These are phyloP conservation scores for Calendula officinalis DNA, from an alignment of 129 eudicot genomes.

Conservation along the genomic window DNA sequence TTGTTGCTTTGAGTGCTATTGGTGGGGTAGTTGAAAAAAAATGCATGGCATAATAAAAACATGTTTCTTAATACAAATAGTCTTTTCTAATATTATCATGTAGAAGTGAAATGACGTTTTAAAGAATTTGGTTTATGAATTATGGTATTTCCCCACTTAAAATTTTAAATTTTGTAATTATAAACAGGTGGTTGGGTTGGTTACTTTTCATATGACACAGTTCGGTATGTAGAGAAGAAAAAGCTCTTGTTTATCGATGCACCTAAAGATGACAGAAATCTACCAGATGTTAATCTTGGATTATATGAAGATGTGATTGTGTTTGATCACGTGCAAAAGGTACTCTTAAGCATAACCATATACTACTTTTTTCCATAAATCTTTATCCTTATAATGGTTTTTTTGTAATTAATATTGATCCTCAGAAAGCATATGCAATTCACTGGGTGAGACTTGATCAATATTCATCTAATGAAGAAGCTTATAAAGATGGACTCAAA, in stretches of 20 bases:
- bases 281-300: slow-evolving; percentile 85
- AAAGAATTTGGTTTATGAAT: not conserved
- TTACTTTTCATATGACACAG: slow-evolving; percentile 89
- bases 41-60: slow-evolving; percentile 10
- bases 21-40: slow-evolving; percentile 26
- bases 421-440: slow-evolving; percentile 74
- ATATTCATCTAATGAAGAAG: slow-evolving; percentile 61
- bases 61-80: slow-evolving; percentile 11
- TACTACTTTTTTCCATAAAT: not conserved
- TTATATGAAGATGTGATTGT: slow-evolving; percentile 84
- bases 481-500: slow-evolving; percentile 64
- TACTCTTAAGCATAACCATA: slow-evolving; percentile 29
- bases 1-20: not conserved
- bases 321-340: slow-evolving; percentile 96
- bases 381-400: not conserved
- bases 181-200: slow-evolving; percentile 97
- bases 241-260: slow-evolving; percentile 67
- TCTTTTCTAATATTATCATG: slow-evolving; percentile 6
- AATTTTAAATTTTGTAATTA: slow-evolving; percentile 10
- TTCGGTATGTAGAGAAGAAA: slow-evolving; percentile 75
- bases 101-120: not conserved
- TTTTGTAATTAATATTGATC: slow-evolving; percentile 6
- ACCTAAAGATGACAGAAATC: slow-evolving; percentile 73
- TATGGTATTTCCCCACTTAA: slow-evolving; percentile 1
- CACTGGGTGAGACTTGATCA: slow-evolving; percentile 90